A percentile compares a stretch with the other conserved stretches of the same genome.
These are phyloP conservation scores for Miscanthus lutarioriparius DNA, from an alignment of 176 grass and related monocot genomes.

Conservation along the genomic window DNA sequence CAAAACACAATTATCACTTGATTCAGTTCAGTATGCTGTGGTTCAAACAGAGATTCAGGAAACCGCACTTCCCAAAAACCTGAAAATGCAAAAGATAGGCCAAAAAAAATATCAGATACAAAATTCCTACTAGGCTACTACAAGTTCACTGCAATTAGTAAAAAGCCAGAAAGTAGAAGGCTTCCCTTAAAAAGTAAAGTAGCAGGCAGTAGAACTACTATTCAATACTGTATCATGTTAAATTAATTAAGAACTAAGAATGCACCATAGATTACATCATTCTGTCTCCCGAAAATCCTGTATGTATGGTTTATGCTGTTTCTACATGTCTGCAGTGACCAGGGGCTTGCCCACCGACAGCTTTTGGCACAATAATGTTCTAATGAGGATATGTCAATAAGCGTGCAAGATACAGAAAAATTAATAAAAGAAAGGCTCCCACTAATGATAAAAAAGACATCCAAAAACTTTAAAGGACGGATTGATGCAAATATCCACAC, in stretches of 20 bases:
- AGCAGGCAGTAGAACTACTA: neutral
- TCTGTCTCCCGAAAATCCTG: slow-evolving; percentile 34
- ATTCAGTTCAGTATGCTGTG: slow-evolving; percentile 21
- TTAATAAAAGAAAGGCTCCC: neutral
- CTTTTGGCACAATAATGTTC: slow-evolving; percentile 44
- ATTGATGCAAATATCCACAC: slow-evolving; percentile 28
- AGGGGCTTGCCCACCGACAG: slow-evolving; percentile 16
- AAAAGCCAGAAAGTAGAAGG: neutral
- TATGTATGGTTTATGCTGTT: slow-evolving; percentile 16
- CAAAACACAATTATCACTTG: slow-evolving; percentile 14
- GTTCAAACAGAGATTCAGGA: slow-evolving; percentile 6
- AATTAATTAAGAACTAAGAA: slow-evolving; percentile 30
- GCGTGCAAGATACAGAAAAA: neutral
- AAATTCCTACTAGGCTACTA: neutral
- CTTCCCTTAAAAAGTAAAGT: neutral
- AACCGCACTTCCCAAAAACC: neutral
- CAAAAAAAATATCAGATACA: slow-evolving; percentile 27
- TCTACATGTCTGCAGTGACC: slow-evolving; percentile 10
- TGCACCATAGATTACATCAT: slow-evolving; percentile 32
- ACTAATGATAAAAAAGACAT: slow-evolving; percentile 27
- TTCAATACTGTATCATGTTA: slow-evolving; percentile 1
- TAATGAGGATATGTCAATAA: slow-evolving; percentile 38
- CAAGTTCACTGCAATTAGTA: neutral
- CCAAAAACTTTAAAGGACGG: neutral
- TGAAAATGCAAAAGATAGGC: slow-evolving; percentile 18